Evolutionary conservation across 805 yeast genomes (phyloP), one percentile per base, ranked within the genome.

Genomic region (Yamadazyma nakazawae): DNA sequence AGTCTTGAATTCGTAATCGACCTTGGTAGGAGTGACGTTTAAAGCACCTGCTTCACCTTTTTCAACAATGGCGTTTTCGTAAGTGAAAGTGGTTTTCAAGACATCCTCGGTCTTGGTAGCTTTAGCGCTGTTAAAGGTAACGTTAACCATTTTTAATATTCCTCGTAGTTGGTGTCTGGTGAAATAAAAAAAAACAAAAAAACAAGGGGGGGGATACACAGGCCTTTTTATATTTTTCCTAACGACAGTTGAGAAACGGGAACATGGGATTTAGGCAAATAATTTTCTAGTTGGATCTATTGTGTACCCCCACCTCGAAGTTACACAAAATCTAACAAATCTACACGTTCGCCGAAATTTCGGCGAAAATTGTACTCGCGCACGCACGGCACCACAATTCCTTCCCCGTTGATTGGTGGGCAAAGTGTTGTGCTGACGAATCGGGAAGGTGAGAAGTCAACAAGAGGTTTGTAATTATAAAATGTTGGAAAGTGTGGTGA

Each of bases 1-100:
- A 43, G 88, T 84, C 67, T 88, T 88, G 77, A 91, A 92, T 62
- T 89, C 84, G 62, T 88, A 88, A 54, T 88, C 85, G 53, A 77
- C 78, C 47, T 77, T 62, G 45, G 84, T 78, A 18, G 96, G 96
- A 17, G 84, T 81, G 43, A 91, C 95, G 37, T 70, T 62, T 59
- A 76, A 77, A 45, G 74, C 63, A 32, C 85, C 88, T 36, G 67
- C 72, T 19, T 67, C 68, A 25, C 68, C 62, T 53, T 75, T 72
- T 50, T 79, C 77, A 39, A 88, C 96, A 45, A 76, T 54, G n/a
- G 95, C 84, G 56, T 85, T 88, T 62, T 85, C 86, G 65, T 85
- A 85, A 18, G 80, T 74, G 71, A 82, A 85, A 60, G 79, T 78
- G 47, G 90, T 78, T 56, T 75, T 67, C 52, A 82, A 74, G 42